A percentile compares a stretch with the other conserved stretches of the same genome.
phyloP scores from a whole-genome alignment of 208 protist genomes.

The Trypanosoma platydactyli region DNA sequence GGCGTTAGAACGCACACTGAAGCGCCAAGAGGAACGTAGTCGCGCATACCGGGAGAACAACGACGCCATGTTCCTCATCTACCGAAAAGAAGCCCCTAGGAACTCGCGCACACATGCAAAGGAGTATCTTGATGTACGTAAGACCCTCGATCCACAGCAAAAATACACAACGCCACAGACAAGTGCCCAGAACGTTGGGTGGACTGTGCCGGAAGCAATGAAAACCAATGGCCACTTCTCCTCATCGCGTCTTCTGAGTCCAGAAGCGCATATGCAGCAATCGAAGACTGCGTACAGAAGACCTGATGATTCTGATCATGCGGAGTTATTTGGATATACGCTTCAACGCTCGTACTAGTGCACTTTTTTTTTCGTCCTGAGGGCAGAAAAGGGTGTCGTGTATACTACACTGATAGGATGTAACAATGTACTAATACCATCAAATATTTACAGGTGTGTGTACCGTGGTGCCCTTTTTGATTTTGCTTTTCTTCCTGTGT shows the following conservation, averaged over 20 bases:
- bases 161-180: slow-evolving; percentile 53
- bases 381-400: too few species aligned
- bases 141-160: slow-evolving; percentile 36
- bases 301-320: slow-evolving; percentile 64
- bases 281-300: slow-evolving; percentile 36
- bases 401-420: too few species aligned
- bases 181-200: slow-evolving; percentile 53
- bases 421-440: too few species aligned
- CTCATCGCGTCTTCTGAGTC: slow-evolving; percentile 5
- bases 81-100: slow-evolving; percentile 28
- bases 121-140: slow-evolving; percentile 45
- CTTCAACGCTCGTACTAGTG: slow-evolving; percentile 15
- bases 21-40: slow-evolving; percentile 35
- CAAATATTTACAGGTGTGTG: too few species aligned
- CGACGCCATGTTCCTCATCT: slow-evolving; percentile 43
- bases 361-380: too few species aligned
- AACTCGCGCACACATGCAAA: slow-evolving; percentile 11
- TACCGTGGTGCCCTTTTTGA: too few species aligned
- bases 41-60: slow-evolving; percentile 46
- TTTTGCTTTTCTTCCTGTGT: too few species aligned
- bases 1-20: slow-evolving; percentile 47
- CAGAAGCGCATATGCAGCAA: neutral
- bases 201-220: slow-evolving; percentile 28
- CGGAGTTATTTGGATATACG: slow-evolving; percentile 49
- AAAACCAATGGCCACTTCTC: neutral